phyloP scores from a whole-genome alignment of 2,329 filamentous ascomycete species.

The Rhinocladiella mackenziei region DNA sequence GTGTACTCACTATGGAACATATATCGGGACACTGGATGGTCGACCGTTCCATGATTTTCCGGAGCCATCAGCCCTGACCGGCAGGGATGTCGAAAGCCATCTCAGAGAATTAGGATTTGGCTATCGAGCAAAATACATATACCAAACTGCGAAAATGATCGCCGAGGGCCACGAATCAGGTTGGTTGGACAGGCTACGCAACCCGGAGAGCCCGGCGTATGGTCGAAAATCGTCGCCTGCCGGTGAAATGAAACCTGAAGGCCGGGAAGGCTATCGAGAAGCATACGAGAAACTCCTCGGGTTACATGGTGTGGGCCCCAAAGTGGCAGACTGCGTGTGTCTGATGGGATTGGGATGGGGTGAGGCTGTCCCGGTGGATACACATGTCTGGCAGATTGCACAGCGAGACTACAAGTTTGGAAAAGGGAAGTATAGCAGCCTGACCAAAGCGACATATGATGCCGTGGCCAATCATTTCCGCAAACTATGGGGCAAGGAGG shows the following conservation, averaged over 20 bases:
- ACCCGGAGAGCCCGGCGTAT: conserved; percentile 66
- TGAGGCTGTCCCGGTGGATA: conserved; percentile 92
- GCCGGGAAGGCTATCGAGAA: conserved; percentile 64
- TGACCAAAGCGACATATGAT: conserved; percentile 85
- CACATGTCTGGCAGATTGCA: conserved; percentile 98
- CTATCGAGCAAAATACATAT: conserved; percentile 89
- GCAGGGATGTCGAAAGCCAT: conserved; percentile 70
- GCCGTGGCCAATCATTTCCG: conserved; percentile 88
- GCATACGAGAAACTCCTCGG: conserved; percentile 76
- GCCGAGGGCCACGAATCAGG: conserved; percentile 60
- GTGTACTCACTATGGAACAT: conserved; percentile 76
- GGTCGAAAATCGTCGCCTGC: conserved; percentile 44
- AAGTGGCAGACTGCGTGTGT: conserved; percentile 94
- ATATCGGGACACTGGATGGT: conserved; percentile 66
- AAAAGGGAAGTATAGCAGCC: conserved; percentile 72
- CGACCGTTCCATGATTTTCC: conserved; percentile 86
- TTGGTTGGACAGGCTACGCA: conserved; percentile 76
- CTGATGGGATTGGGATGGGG: conserved; percentile 96
- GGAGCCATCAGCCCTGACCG: conserved; percentile 66
- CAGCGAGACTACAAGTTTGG: conserved; percentile 93
- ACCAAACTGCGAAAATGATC: conserved; percentile 75
- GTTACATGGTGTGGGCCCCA: conserved; percentile 87
- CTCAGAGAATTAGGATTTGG: conserved; percentile 85
- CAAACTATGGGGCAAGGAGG: conserved; percentile 83
- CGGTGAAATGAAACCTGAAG: conserved; percentile 48